Base-by-base conservation (phyloP, 2,329 filamentous ascomycete species). In the Elsinoe fawcettii region DNA sequence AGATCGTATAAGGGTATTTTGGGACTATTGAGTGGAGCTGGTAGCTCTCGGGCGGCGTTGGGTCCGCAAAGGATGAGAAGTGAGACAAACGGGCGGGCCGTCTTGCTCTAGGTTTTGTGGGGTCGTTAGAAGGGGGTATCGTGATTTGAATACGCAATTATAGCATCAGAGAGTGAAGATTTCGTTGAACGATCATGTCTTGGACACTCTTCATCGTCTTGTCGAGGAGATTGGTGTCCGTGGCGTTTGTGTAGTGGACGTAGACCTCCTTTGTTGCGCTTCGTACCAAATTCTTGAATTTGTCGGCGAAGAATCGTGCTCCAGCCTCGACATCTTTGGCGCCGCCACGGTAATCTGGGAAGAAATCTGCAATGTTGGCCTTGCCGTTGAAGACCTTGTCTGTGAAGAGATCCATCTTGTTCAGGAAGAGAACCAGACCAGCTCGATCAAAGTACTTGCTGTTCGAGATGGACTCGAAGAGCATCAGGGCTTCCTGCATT, bases 381-480 rank as follows among this genome's bases (percentile, higher is more conserved):
- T 73, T 71, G 55, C 74, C 74, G 36, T 71, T 67, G 12, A 68
- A 65, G 37, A 79, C 71, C 67, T 78, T 79, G 60, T 77, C 75
- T 54, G 71, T 68, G 71, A 79, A 78, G 55, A 84, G 76, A 68
- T 87, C 84, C 73, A 87, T 86, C 79, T 87, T 87, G 80, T 86
- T 87, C 66, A 87, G 75, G 77, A 87, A 86, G 60, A 87, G 75
- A 70, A 87, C 86, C 69, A 87, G 86, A 37, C 82, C 85, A 37
- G 84, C 86, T 76, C 85, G 86, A 67, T 84, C 81, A 69, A 87
- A 87, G 83, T 84, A 87, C 61, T 83, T 73, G 64, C 83, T 86
- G 73, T 87, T 87, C 75, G 82, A 85, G 64, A 87, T 86, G 41
- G 82, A 85, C 71, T 87, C 84, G 74, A 87, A 87, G 58, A 87